Percentiles rank a stretch among this genome's conserved stretches.
Conservation (phyloP, 2,329 filamentous ascomycete species). For the Talaromyces sp. region DNA sequence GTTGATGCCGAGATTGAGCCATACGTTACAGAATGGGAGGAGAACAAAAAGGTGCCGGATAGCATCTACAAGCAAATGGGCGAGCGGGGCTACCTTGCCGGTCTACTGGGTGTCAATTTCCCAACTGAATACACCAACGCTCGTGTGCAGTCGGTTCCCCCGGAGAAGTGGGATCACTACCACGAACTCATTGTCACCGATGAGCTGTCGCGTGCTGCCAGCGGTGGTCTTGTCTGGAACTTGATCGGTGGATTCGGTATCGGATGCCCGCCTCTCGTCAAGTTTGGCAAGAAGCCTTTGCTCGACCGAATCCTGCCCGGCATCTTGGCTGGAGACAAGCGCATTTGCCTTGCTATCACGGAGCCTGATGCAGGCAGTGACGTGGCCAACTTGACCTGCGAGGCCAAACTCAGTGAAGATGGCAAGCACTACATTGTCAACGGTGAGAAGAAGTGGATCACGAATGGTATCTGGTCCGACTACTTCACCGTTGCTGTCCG, state of each 20-base stretch:
- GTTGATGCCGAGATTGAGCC: conserved; percentile 86
- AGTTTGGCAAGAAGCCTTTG: conserved; percentile 81
- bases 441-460: conserved; percentile 99
- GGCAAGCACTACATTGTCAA: conserved; percentile 99
- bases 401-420: conserved; percentile 90
- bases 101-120: conserved; percentile 75
- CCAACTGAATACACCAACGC: conserved; percentile 69
- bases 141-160: conserved; percentile 69
- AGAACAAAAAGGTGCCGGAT: conserved; percentile 83
- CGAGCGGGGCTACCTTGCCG: conserved; percentile 83
- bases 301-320: conserved; percentile 84
- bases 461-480: conserved; percentile 93
- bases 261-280: conserved; percentile 83
- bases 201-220: conserved; percentile 82
- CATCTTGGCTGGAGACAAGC: conserved; percentile 87
- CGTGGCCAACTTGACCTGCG: conserved; percentile 90
- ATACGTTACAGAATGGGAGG: conserved; percentile 92
- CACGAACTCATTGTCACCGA: conserved; percentile 95
- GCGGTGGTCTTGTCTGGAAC: conserved; percentile 95
- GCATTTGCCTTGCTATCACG: conserved; percentile 95
- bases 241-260: conserved; percentile 95
- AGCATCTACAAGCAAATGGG: conserved; percentile 95
- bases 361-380: conserved; percentile 94
- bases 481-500: conserved; percentile 97
- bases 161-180: conserved; percentile 96